Evolutionary conservation across 169 alveolate species (phyloP), one percentile per base, ranked within the genome.

Genomic region (Plasmodium malariae): DNA sequence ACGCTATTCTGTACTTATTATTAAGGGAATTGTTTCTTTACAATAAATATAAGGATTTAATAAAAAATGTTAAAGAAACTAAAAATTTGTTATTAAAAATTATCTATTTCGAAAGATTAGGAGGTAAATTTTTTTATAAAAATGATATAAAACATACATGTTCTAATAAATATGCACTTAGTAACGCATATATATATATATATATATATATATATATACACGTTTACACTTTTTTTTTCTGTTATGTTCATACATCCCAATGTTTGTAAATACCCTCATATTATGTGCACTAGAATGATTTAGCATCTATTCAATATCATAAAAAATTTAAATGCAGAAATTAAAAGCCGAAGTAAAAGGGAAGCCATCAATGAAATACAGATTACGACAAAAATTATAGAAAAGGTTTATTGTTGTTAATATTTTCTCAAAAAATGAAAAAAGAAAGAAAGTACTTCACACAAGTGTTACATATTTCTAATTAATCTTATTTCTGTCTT

Each of bases 71-170:
- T 55, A 76, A 63, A 36, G 49, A 60, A 19, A 76, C 89, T 12
- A 76, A 60, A 37, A 67, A 63, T 76, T 76, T 76, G 63, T 43
- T 76, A 62, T 76, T 76, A 17, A 76, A 67, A 63, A 78, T 76
- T 37, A 26, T 55, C 68, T 36, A 76, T 76, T 76, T 76, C 7
- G 73, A 49, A 54, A 76, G 63, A 63, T 43, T 76, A 69, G 59
- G 57, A 43, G 55, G 89, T 76, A 76, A 55, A 5, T 30, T 6
- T 28, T 26, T 51, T 11, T 63, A 7, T 65, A 65, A 57, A 21
- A 17, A 21, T 14, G 17, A 11, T 14, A 28, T 17, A 55, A 55
- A 2, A 21, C 11, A 55, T 17, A 17, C 19, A 55, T 55, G 19
- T n/a, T 14, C 26, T 17, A n/a, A 55, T 55, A 28, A n/a, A 28